Percentiles rank a stretch among this genome's conserved stretches.
These are phyloP conservation scores for Lindgomyces ingoldianus DNA, from an alignment of 495 filamentous ascomycete species.

Conservation along the genomic window DNA sequence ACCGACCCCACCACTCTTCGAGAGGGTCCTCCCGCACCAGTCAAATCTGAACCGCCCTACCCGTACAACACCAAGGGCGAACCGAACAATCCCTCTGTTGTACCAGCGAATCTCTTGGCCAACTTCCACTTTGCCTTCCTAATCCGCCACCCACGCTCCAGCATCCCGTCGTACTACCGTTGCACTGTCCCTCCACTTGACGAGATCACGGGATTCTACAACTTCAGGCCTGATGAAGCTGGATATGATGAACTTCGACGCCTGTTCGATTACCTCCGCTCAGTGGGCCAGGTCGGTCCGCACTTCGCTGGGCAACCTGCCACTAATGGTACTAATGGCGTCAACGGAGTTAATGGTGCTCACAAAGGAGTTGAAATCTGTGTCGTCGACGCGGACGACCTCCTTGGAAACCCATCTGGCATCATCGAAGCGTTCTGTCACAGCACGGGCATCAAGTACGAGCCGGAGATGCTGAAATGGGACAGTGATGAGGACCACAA, in stretches of 20 bases:
- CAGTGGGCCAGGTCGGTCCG: slow-evolving; percentile 64
- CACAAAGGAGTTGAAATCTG: slow-evolving; percentile 64
- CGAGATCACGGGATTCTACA: slow-evolving; percentile 76
- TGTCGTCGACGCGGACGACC: slow-evolving; percentile 91
- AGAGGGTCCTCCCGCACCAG: slow-evolving; percentile 27
- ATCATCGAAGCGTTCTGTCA: slow-evolving; percentile 77
- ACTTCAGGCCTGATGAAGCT: slow-evolving; percentile 82
- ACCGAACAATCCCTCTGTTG: slow-evolving; percentile 76
- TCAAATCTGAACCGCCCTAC: slow-evolving; percentile 47
- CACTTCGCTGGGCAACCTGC: slow-evolving; percentile 53
- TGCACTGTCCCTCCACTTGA: slow-evolving; percentile 91
- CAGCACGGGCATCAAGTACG: slow-evolving; percentile 72
- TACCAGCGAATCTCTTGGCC: slow-evolving; percentile 67
- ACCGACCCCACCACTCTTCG: slow-evolving; percentile 47
- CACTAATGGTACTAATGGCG: slow-evolving; percentile 12
- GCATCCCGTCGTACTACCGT: slow-evolving; percentile 89
- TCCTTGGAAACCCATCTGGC: slow-evolving; percentile 76
- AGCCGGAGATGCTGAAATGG: slow-evolving; percentile 77
- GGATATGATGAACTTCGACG: slow-evolving; percentile 85
- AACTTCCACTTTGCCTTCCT: slow-evolving; percentile 95
- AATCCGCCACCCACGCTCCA: slow-evolving; percentile 85
- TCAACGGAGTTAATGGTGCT: slow-evolving; percentile 40
- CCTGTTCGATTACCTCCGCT: slow-evolving; percentile 77
- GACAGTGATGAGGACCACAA: slow-evolving; percentile 67
- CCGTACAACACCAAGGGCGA: slow-evolving; percentile 60